Base-by-base conservation (phyloP, 176 grass and related monocot species). In the Poa pratensis region DNA sequence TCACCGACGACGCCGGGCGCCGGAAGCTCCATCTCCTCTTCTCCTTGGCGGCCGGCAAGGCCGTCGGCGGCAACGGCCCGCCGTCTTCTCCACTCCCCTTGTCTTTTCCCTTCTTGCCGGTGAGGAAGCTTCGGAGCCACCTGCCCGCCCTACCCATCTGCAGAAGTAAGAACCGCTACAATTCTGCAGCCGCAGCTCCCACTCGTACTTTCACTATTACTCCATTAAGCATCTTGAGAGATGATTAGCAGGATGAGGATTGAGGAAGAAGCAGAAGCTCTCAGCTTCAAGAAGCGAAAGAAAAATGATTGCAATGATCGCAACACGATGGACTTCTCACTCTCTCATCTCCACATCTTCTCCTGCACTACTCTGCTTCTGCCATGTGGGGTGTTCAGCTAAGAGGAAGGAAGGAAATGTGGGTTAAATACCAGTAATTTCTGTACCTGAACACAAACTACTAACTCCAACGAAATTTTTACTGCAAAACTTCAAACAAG, bases 11-110 rank as follows among this genome's bases (percentile, higher is more conserved):
- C 5, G 68, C 80, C 6, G 85, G 74, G 0, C 85, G 49, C 30
- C 91, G 87, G 82, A 97, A 97, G 85, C 94, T 97, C 94, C 94
- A 94, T 30, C 94, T 69, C 48, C 83, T 85, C 80, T 88, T 97
- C 76, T 94, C 91, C 35, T 77, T 87, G 4, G 78, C 57, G 0
- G 67, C 42, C 12, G 89, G 73, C 57, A 49, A 49, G 48, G 85
- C 27, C 3, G 90, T 27, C 8, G 37, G n/a, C 12, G 89, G 73
- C 57, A 49, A 49, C 13, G 85, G 17, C 81, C 69, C 68, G 59
- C 46, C 48, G 17, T 91, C 81, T 3, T 39, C 84, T 4, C 27
- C 77, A 1, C 62, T 34, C 16, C 75, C 32, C 32, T 53, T 86
- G 24, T 82, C 81, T 66, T 30, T 90, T 24, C 66, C 76, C 82